A percentile compares a stretch with the other conserved stretches of the same genome.
Conservation (phyloP, 2,329 filamentous ascomycete genomes). For the Talaromyces sp. region DNA sequence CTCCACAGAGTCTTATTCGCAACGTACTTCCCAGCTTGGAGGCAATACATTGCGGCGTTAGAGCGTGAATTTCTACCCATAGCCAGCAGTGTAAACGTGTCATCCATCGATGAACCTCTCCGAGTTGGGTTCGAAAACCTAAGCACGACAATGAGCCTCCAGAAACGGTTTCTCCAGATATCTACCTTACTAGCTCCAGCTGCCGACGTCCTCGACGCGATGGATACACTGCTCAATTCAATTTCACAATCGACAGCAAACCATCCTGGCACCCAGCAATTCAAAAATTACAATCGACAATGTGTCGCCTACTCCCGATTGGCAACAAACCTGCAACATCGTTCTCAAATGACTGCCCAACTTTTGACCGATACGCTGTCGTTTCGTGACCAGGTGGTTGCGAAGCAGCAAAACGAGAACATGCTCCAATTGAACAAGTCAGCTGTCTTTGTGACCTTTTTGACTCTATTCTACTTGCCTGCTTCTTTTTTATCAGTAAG, state of each 20-base stretch:
- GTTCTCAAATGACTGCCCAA: conserved; percentile 15
- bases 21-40: conserved; percentile 24
- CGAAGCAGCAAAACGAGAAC: conserved; percentile 17
- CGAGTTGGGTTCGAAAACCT: conserved; percentile 6
- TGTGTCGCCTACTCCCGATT: conserved; percentile 15
- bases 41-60: conserved; percentile 21
- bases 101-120: conserved; percentile 13
- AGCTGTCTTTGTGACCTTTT: conserved; percentile 12
- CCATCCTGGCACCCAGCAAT: conserved; percentile 10
- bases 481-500: conserved; percentile 10
- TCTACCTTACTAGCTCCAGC: conserved; percentile 1
- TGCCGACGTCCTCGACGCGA: conserved; percentile 1
- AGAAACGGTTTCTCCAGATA: conserved; percentile 9
- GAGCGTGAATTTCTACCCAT: conserved; percentile 20
- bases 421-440: conserved; percentile 22
- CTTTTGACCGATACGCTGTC: conserved; percentile 19
- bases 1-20: conserved; percentile 23
- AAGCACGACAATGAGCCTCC: conserved; percentile 1
- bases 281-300: conserved; percentile 14
- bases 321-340: conserved; percentile 16
- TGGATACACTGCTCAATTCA: background rate
- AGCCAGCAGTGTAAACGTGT: conserved; percentile 13
- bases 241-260: background rate
- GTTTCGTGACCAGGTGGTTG: conserved; percentile 15
- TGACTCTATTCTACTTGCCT: conserved; percentile 9